Base-by-base conservation (phyloP, 192 early-diverging fungal genomes). In the Neocallimastix lanati region DNA sequence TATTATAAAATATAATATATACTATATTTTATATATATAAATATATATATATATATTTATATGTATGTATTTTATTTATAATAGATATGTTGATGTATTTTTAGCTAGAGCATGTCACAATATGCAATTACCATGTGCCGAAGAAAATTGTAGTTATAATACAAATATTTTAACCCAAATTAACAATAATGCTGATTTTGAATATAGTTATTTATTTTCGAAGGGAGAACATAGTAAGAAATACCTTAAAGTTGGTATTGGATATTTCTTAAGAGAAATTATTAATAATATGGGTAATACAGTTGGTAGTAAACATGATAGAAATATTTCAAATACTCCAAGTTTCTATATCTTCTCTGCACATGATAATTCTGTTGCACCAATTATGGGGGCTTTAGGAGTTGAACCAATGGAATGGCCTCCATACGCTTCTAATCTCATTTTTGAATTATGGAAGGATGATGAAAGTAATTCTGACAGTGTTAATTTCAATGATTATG, bases 361-460 rank as follows among this genome's bases (percentile, higher is more conserved):
- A 0, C 89, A 88, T 58, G 88, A 89, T 78, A 79, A 83, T 21
- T 86, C 89, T 0, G 35, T 90, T 29, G 80, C 82, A 37, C 84
- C 84, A 16, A 78, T 90, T n/a, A 79, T 88, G 15, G 81, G 40
- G 13, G 79, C 84, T 13, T 82, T 90, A 13, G 83, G 80, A 0
- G 82, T 83, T 1, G 80, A 81, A 14, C 77, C 86, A 78, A 85
- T 81, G 67, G 77, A 84, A 28, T 90, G 89, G 89, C 89, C 88
- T 12, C 85, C 88, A 9, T 90, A 89, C 76, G 87, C 83, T 21
- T 87, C 87, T 5, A 84, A 87, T 29, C 50, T 90, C 7, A 35
- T 86, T 7, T 82, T 89, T 79, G 88, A 90, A 80, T 78, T 85
- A 28, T 90, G 89, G 89, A 84, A 81, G 78, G 84, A 83, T 78